Evolutionary conservation across 768 basidiomycete species (phyloP).

Genomic region (Suillus fuscotomentosus): DNA sequence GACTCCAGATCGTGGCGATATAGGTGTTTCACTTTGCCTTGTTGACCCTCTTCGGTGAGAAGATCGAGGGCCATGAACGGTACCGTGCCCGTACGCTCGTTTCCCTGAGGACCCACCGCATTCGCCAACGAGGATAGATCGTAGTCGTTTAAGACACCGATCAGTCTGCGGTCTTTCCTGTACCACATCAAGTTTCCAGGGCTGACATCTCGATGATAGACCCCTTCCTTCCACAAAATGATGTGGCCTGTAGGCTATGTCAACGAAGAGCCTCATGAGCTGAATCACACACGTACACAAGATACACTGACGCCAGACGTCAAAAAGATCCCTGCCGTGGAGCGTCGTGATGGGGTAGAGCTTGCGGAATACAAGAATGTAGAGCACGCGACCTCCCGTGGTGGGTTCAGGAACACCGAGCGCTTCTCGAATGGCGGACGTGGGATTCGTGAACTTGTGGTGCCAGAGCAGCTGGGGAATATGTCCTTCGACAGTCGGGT

Average conservation of each 20-base stretch:
- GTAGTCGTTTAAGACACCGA: conserved; percentile 18
- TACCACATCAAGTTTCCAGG: conserved; percentile 15
- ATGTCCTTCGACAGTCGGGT: neutral
- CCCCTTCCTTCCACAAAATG: no score
- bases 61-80: no score
- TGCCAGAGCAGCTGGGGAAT: neutral
- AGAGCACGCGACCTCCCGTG: neutral
- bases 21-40: no score
- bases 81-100: neutral
- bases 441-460: neutral
- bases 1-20: no score
- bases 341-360: neutral
- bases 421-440: neutral
- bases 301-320: no score
- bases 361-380: neutral
- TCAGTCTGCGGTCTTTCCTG: neutral
- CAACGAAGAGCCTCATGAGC: neutral
- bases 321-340: neutral
- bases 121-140: conserved; percentile 3
- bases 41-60: no score
- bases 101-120: neutral
- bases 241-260: neutral
- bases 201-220: no score
- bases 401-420: neutral
- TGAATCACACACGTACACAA: neutral